phyloP scores from a whole-genome alignment of 257 asterid species.

The Solanum gracilifrons region DNA sequence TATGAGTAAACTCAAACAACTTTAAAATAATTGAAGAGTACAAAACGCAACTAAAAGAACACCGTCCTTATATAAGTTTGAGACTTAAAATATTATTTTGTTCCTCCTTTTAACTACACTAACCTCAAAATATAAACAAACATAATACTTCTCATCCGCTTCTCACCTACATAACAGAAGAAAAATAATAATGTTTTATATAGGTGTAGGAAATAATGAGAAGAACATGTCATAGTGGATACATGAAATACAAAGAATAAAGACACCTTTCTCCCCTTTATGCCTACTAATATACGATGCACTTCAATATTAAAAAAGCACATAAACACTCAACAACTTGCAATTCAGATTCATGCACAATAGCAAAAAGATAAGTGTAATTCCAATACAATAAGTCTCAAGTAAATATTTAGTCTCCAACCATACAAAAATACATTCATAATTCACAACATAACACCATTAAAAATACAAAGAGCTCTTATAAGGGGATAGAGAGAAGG shows the following conservation, averaged over 20 bases:
- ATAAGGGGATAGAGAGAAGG: neutral
- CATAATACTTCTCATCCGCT: neutral
- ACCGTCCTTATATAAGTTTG: neutral
- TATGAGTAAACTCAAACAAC: neutral
- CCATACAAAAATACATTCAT: neutral
- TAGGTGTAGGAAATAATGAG: neutral
- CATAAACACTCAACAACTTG: neutral
- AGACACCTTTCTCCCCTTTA: neutral
- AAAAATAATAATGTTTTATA: too few species aligned
- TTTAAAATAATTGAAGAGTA: neutral
- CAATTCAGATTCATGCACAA: neutral
- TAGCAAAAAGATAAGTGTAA: neutral
- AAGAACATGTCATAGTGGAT: neutral
- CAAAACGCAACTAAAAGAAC: neutral
- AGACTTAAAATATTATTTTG: neutral
- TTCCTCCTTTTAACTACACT: neutral
- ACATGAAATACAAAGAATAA: neutral
- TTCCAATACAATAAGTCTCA: neutral
- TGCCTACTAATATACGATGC: neutral
- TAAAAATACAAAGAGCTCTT: neutral
- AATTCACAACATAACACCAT: neutral
- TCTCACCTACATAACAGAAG: neutral
- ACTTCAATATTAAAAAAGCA: neutral
- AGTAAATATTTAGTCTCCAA: neutral
- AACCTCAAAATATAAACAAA: neutral